phyloP scores from a whole-genome alignment of 1,284 basidiomycete genomes.

The Trametes sp. region DNA sequence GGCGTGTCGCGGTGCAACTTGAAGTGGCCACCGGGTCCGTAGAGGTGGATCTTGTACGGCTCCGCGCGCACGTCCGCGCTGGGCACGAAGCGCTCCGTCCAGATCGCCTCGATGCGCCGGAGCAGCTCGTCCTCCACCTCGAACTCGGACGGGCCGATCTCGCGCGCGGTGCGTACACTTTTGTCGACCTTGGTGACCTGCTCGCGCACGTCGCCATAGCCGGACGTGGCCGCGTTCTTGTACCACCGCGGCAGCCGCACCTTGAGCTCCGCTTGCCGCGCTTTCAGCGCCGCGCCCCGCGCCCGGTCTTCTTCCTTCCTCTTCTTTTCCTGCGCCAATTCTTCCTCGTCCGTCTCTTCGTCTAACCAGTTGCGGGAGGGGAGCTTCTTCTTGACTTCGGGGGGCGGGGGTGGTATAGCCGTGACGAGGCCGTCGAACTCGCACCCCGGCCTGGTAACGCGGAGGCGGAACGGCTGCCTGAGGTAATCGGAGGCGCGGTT shows the following conservation, averaged over 20 bases:
- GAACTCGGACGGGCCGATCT: conserved; percentile 40
- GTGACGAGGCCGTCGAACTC: not conserved
- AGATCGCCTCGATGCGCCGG: conserved; percentile 25
- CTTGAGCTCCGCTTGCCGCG: not conserved
- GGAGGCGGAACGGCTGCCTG: not conserved
- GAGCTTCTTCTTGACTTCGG: too few relatives aligned
- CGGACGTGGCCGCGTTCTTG: conserved; percentile 12
- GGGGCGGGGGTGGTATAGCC: not conserved
- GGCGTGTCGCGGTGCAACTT: conserved; percentile 42
- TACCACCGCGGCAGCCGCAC: conserved; percentile 19
- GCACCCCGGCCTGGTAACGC: conserved; percentile 2
- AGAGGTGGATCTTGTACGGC: not conserved
- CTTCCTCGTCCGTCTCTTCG: not conserved
- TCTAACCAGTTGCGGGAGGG: too few relatives aligned
- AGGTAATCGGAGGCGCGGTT: not conserved
- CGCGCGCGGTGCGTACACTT: conserved; percentile 39
- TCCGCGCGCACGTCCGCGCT: not conserved
- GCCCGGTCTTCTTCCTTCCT: too few relatives aligned
- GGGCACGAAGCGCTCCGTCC: conserved; percentile 37
- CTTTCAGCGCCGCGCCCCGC: too few relatives aligned
- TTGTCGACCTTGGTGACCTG: conserved; percentile 27
- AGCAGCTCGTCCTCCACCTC: conserved; percentile 31
- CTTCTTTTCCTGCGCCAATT: not conserved
- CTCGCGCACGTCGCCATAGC: conserved; percentile 27
- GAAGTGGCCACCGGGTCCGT: conserved; percentile 36